Base-by-base conservation (phyloP, 208 protist species). In the Strigomonas culicis region DNA sequence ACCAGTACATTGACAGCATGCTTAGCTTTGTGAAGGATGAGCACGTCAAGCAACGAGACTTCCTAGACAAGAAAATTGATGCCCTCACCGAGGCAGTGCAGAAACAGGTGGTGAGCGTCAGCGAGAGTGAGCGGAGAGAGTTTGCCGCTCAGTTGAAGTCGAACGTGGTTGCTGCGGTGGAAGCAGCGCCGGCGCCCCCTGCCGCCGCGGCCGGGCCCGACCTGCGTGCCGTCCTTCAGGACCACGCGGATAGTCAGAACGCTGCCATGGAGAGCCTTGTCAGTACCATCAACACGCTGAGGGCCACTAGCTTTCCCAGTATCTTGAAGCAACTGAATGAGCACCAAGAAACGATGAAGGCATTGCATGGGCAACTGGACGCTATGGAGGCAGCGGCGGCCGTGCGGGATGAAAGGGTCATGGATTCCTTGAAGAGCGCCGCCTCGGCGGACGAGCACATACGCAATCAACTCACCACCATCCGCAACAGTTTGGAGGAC, bases 1-100 rank as follows among this genome's bases (percentile, higher is more conserved):
- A 84, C 74, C 68, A 81, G 61, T 93, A 92, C 66, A 72, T 95
- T 41, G 89, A 95, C 56, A 77, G 77, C 58, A 69, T 90, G 19
- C 63, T 93, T 4, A 60, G 63, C 43, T 80, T 83, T 34, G 47
- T 95, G 43, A 79, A 85, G 24, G 39, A 60, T 15, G 51, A 52
- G 27, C 8, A 46, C 27, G 21, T 44, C n/a, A 44, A 47, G 15
- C 13, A 46, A 4, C 10, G 46, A 22, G 22, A 1, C 2, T n/a
- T 28, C 1, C n/a, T 57, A 31, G 30, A 60, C 10, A 53, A 19
- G 10, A 21, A 17, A 6, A n/a, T 32, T 0, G 53, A 43, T 11
- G 36, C 43, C 6, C 22, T 36, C 6, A 21, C 52, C 27, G 8
- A 6, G 36, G 36, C 36, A 6, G 36, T 13, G 36, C 8, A 6